phyloP scores from a whole-genome alignment of 1,139 yeast species.

The Schizosaccharomyces versatilis region DNA sequence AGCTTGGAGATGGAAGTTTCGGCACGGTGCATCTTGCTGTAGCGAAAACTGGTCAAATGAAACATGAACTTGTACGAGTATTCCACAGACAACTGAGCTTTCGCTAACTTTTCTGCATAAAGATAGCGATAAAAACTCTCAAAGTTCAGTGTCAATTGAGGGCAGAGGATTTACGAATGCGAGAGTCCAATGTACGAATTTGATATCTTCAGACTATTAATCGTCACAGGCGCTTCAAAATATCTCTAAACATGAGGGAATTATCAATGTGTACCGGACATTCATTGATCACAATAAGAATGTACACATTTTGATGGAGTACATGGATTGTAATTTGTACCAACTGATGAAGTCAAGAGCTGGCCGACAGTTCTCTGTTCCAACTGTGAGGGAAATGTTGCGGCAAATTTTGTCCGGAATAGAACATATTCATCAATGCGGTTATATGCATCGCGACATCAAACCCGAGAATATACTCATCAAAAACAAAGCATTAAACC shows the following conservation, averaged over 20 bases:
- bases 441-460: conserved; percentile 71
- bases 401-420: conserved; percentile 50
- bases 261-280: conserved; percentile 56
- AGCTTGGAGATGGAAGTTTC: conserved; percentile 11
- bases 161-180: background rate
- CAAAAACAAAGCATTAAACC: conserved; percentile 28
- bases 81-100: background rate
- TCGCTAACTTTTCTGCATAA: too few relatives aligned
- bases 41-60: conserved; percentile 34
- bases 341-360: conserved; percentile 35
- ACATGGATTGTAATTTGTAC: conserved; percentile 58
- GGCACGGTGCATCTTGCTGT: conserved; percentile 11
- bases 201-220: background rate
- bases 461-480: conserved; percentile 25
- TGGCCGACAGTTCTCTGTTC: conserved; percentile 3
- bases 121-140: too few relatives aligned
- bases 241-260: conserved; percentile 47
- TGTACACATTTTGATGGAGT: conserved; percentile 70
- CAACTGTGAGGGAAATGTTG: conserved; percentile 1
- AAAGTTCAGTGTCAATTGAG: too few relatives aligned
- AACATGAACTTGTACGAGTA: conserved; percentile 21
- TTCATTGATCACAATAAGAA: conserved; percentile 43
- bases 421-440: conserved; percentile 52
- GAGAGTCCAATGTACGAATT: background rate
- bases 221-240: conserved; percentile 25